These are phyloP conservation scores for Mycena vitilis DNA, from an alignment of 768 basidiomycete species.

Conservation along the genomic window DNA sequence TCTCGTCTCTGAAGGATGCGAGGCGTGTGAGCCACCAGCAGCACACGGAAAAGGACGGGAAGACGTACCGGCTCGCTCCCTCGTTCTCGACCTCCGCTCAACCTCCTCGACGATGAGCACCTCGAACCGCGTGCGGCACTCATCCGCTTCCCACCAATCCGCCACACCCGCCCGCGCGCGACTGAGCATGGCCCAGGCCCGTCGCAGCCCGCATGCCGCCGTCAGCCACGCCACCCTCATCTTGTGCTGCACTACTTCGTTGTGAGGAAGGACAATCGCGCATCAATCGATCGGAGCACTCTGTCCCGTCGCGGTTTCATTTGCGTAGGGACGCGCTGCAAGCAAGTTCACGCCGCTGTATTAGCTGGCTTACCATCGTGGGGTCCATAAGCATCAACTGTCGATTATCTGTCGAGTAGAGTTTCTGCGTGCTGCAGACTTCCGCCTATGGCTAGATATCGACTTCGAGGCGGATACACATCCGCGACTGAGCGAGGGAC, in stretches of 20 bases:
- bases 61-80: constrained; percentile 73
- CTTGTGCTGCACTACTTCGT: constrained; percentile 71
- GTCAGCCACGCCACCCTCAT: constrained; percentile 91
- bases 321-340: too few relatives aligned
- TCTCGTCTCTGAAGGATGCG: constrained; percentile 61
- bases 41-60: constrained; percentile 1
- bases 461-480: too few relatives aligned
- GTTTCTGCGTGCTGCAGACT: too few relatives aligned
- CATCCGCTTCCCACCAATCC: constrained; percentile 93
- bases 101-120: constrained; percentile 91
- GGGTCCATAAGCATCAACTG: too few relatives aligned
- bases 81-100: constrained; percentile 89
- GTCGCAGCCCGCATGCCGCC: constrained; percentile 82
- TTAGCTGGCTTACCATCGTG: too few relatives aligned
- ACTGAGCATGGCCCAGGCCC: constrained; percentile 78
- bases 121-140: constrained; percentile 90
- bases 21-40: background rate
- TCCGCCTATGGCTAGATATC: too few relatives aligned
- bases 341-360: too few relatives aligned
- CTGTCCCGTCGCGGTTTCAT: too few relatives aligned
- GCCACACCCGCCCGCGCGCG: constrained; percentile 85
- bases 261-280: too few relatives aligned
- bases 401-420: too few relatives aligned
- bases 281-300: too few relatives aligned
- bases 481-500: too few relatives aligned